A percentile compares a stretch with the other conserved stretches of the same genome.
Conservation (phyloP, 768 basidiomycete genomes). For the Tulasnella sp. region DNA sequence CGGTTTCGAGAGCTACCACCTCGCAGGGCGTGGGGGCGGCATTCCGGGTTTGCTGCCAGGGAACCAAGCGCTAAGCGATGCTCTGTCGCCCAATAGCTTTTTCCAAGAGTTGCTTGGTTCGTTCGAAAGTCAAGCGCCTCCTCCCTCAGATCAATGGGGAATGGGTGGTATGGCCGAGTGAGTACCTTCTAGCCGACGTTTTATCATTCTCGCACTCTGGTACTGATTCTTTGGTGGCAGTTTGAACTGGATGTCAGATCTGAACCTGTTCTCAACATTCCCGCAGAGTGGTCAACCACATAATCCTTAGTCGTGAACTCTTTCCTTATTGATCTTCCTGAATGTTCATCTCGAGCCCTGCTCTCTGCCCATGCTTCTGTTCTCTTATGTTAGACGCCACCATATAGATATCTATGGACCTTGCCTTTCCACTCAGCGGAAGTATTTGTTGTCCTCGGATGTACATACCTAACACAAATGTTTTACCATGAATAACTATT, state of each 20-base stretch:
- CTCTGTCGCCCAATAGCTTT: constrained; percentile 17
- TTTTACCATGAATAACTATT: neutral
- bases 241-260: constrained; percentile 13
- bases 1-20: neutral
- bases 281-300: neutral
- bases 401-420: neutral
- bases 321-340: neutral
- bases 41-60: neutral
- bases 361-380: neutral
- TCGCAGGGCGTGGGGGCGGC: neutral
- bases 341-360: neutral
- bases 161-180: neutral
- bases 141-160: neutral
- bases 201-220: neutral
- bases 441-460: neutral
- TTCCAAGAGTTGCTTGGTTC: constrained; percentile 15
- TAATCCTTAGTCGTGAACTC: neutral
- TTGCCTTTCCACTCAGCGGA: neutral
- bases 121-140: neutral
- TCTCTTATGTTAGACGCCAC: neutral
- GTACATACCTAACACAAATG: neutral
- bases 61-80: neutral
- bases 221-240: neutral
- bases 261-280: constrained; percentile 3
- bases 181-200: neutral